A percentile compares a stretch with the other conserved stretches of the same genome.
Evolutionary conservation across 768 basidiomycete species (phyloP).

Genomic region (Symmetrospora coprosmae): DNA sequence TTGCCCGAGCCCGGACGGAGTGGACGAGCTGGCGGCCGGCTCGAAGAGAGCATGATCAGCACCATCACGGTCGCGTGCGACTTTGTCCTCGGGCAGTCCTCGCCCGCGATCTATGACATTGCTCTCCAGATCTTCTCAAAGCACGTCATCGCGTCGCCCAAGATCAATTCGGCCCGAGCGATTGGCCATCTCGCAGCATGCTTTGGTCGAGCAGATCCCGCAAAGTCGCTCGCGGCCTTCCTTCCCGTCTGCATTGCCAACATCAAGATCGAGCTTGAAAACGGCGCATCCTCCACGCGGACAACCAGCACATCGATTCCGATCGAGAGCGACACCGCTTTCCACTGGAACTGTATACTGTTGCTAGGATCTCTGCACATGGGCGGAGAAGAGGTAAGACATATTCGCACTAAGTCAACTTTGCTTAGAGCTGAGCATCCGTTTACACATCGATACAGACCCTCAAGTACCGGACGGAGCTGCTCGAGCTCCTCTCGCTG

Average conservation of each 20-base stretch:
- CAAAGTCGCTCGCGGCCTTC: conserved; percentile 63
- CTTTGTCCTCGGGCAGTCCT: conserved; percentile 62
- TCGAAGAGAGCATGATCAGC: conserved; percentile 37
- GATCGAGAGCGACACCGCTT: conserved; percentile 43
- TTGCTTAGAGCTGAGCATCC: too few relatives aligned
- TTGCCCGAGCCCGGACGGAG: conserved; percentile 68
- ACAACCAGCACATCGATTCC: conserved; percentile 53
- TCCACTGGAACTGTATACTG: conserved; percentile 75
- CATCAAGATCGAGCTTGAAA: conserved; percentile 66
- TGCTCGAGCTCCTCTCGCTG: conserved; percentile 49
- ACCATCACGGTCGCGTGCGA: conserved; percentile 49
- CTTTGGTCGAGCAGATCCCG: conserved; percentile 62
- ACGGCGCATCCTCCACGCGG: conserved; percentile 51
- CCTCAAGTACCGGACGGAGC: conserved; percentile 49
- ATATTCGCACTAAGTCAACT: too few relatives aligned
- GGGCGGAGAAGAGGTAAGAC: conserved; percentile 45
- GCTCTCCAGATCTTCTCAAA: conserved; percentile 70
- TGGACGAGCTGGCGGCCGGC: conserved; percentile 47
- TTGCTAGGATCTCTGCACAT: conserved; percentile 59
- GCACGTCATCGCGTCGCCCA: conserved; percentile 75
- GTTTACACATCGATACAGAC: too few relatives aligned
- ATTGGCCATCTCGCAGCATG: conserved; percentile 77
- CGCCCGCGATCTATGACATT: conserved; percentile 62
- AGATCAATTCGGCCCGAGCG: conserved; percentile 77
- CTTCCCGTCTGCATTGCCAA: conserved; percentile 59